phyloP scores from a whole-genome alignment of 179 eudicot species.

The Silene vulgaris region DNA sequence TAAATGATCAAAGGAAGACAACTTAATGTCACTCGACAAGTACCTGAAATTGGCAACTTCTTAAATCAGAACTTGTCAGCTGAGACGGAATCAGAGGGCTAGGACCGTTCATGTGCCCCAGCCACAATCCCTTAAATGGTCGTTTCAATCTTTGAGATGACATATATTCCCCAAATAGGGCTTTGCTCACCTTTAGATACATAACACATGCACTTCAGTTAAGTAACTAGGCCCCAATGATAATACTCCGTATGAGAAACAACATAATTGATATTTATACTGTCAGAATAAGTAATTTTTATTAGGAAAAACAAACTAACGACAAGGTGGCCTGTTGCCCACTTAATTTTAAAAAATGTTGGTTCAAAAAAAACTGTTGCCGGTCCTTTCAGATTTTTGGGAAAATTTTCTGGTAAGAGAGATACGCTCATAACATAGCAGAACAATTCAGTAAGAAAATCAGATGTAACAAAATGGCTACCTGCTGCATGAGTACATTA shows the following conservation, averaged over 20 bases:
- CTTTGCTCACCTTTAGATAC: conserved; percentile 71
- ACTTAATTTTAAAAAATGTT: too few relatives aligned
- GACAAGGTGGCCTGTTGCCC: too few relatives aligned
- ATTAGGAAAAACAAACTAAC: background rate
- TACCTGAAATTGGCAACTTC: conserved; percentile 73
- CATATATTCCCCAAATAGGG: conserved; percentile 57
- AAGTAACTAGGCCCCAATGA: background rate
- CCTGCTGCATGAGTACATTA: conserved; percentile 77
- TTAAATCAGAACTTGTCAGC: conserved; percentile 47
- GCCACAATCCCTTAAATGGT: conserved; percentile 77
- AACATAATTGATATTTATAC: background rate
- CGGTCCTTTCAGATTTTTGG: too few relatives aligned
- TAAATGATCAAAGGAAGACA: conserved; percentile 13
- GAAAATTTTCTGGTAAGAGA: background rate
- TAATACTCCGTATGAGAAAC: conserved; percentile 10
- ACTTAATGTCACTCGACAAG: background rate
- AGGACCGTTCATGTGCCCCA: conserved; percentile 81
- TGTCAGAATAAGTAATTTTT: background rate
- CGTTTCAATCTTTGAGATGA: conserved; percentile 52
- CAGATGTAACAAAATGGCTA: conserved; percentile 18
- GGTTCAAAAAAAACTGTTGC: too few relatives aligned
- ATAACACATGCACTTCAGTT: background rate
- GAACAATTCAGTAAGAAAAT: background rate
- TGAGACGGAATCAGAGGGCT: conserved; percentile 57
- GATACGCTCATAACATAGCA: background rate